Conservation (phyloP, 345 rosid species). For the Melaleuca alternifolia region DNA sequence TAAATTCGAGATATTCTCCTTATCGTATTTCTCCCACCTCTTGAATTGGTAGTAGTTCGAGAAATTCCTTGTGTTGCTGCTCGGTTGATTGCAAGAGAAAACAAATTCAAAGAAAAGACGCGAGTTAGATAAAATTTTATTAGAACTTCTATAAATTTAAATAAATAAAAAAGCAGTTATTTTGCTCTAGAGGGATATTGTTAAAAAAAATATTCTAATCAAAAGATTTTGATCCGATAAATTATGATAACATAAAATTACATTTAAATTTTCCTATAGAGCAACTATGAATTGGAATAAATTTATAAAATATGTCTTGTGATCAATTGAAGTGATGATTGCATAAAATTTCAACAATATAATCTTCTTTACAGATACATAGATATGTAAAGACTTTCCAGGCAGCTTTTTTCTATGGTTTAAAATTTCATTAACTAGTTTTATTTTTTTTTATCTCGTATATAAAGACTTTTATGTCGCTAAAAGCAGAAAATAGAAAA, state of each 20-base stretch:
- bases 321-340: neutral
- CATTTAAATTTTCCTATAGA: neutral
- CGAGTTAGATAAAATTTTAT: accelerated
- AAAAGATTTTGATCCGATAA: no score
- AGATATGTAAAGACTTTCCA: no score
- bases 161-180: neutral
- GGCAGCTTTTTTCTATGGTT: no score
- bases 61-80: neutral
- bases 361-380: no score
- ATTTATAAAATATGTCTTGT: neutral
- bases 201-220: neutral
- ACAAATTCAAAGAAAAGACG: neutral
- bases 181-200: neutral
- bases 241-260: neutral
- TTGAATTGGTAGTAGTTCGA: accelerated
- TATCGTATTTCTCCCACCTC: neutral
- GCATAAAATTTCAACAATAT: no score
- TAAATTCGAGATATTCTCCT: neutral
- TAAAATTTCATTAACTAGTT: no score
- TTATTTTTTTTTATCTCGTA: no score
- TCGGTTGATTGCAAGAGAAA: neutral
- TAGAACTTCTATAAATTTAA: neutral
- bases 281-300: neutral
- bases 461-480: neutral
- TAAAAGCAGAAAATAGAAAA: neutral